Conservation (phyloP, 2,329 filamentous ascomycete genomes). For the Claviceps sp. region DNA sequence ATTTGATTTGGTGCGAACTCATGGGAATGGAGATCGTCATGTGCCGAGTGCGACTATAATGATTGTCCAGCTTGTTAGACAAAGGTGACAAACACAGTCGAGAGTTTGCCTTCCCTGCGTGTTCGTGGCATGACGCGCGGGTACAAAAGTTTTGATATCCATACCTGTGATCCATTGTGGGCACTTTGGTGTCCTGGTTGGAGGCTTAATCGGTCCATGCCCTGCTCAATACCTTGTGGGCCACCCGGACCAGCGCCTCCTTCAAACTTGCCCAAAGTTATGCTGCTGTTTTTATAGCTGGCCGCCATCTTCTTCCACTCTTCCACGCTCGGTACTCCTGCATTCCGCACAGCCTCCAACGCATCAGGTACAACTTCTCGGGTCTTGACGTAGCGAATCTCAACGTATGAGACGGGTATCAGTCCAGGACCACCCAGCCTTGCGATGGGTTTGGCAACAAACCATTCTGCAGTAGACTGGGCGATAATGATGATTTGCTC, state of each 20-base stretch:
- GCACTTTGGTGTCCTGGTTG: conserved; percentile 18
- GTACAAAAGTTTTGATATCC: neutral
- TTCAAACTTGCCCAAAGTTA: conserved; percentile 85
- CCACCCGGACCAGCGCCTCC: conserved; percentile 30
- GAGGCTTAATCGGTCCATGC: conserved; percentile 69
- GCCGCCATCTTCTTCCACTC: conserved; percentile 99
- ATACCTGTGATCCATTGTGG: conserved; percentile 16
- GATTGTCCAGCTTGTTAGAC: neutral
- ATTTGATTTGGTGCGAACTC: conserved; percentile 28
- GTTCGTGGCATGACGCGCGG: too few species aligned
- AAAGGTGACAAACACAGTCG: too few species aligned
- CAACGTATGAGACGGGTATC: conserved; percentile 92
- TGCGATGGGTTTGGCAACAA: conserved; percentile 97
- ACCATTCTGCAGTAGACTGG: conserved; percentile 97
- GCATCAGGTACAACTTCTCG: conserved; percentile 72
- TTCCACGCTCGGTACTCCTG: conserved; percentile 86
- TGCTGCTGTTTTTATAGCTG: conserved; percentile 98
- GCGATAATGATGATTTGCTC: conserved; percentile 98
- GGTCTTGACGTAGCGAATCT: conserved; percentile 87
- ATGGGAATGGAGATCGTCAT: conserved; percentile 16
- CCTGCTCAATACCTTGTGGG: conserved; percentile 43
- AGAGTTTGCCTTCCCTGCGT: too few species aligned
- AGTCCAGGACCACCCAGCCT: conserved; percentile 87
- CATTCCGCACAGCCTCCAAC: conserved; percentile 70
- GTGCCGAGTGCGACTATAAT: conserved; percentile 13